A percentile compares a stretch with the other conserved stretches of the same genome.
Conservation (phyloP, 1,284 basidiomycete genomes). For the Ceratobasidium sp. region DNA sequence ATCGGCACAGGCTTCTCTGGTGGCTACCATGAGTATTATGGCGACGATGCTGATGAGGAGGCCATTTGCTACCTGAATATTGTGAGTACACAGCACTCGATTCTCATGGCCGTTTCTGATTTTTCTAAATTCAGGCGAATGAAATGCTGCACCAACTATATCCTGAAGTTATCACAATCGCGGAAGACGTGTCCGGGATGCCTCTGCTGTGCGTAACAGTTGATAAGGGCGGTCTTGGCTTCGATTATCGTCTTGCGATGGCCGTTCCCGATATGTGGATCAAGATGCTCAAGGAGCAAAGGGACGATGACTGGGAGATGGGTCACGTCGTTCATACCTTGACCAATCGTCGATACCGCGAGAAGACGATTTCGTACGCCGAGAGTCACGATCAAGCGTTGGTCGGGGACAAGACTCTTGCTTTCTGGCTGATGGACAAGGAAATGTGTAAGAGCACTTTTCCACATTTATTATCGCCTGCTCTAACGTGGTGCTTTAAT, state of each 20-base stretch:
- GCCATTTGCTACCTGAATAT: conserved; percentile 97
- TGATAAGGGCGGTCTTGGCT: conserved; percentile 89
- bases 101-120: neutral
- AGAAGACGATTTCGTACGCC: conserved; percentile 94
- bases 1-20: conserved; percentile 98
- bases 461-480: conserved; percentile 38
- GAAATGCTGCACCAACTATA: conserved; percentile 87
- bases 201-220: conserved; percentile 90
- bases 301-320: conserved; percentile 91
- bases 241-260: conserved; percentile 98
- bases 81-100: conserved; percentile 64
- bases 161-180: conserved; percentile 88
- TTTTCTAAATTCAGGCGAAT: conserved; percentile 78
- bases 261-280: conserved; percentile 99
- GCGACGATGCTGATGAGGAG: conserved; percentile 84
- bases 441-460: conserved; percentile 86
- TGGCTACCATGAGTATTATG: conserved; percentile 98
- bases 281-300: conserved; percentile 94
- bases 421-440: conserved; percentile 99
- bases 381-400: conserved; percentile 98
- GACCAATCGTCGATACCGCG: conserved; percentile 88
- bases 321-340: conserved; percentile 90
- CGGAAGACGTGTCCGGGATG: conserved; percentile 99
- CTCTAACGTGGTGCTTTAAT: neutral
- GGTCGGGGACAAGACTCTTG: conserved; percentile 97